These are phyloP conservation scores for Dactylellina cionopaga DNA, from an alignment of 2,329 filamentous ascomycete species.

Conservation along the genomic window DNA sequence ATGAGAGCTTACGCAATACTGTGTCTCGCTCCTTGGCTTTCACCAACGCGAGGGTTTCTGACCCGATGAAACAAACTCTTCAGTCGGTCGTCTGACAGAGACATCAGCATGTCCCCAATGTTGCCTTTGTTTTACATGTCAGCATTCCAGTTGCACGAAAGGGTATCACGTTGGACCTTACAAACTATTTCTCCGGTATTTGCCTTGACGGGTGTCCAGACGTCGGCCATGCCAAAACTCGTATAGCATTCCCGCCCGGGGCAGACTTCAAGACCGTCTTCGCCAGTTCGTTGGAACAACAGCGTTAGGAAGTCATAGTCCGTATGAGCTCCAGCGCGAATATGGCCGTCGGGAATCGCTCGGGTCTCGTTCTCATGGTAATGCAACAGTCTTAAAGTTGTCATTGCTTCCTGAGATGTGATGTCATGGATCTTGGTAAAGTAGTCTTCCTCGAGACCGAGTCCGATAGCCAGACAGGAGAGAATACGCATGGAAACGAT, in stretches of 20 bases:
- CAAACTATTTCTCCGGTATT: constrained; percentile 69
- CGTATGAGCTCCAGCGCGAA: constrained; percentile 70
- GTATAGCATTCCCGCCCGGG: constrained; percentile 71
- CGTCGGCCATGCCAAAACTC: constrained; percentile 69
- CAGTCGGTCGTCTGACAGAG: constrained; percentile 74
- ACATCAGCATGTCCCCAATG: constrained; percentile 72
- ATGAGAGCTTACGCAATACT: constrained; percentile 66
- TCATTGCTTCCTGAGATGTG: constrained; percentile 65
- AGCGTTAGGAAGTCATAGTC: constrained; percentile 73
- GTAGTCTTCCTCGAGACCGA: constrained; percentile 68
- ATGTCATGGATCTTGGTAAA: constrained; percentile 69
- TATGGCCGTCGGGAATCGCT: constrained; percentile 56
- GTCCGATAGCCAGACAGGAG: constrained; percentile 69
- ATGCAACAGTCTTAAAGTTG: constrained; percentile 68
- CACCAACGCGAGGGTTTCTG: constrained; percentile 64
- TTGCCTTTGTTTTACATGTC: constrained; percentile 44
- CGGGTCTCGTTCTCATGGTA: constrained; percentile 65
- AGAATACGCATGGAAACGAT: constrained; percentile 68
- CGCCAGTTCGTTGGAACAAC: constrained; percentile 70
- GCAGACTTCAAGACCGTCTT: constrained; percentile 73
- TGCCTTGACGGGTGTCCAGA: constrained; percentile 72
- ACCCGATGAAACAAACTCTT: constrained; percentile 74
- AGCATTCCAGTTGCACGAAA: constrained; percentile 30
- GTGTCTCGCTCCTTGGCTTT: constrained; percentile 71
- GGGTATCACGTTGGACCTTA: constrained; percentile 55